Evolutionary conservation across 1,139 yeast genomes (phyloP), one percentile per base, ranked within the genome.

Genomic region (Pichia sp.): DNA sequence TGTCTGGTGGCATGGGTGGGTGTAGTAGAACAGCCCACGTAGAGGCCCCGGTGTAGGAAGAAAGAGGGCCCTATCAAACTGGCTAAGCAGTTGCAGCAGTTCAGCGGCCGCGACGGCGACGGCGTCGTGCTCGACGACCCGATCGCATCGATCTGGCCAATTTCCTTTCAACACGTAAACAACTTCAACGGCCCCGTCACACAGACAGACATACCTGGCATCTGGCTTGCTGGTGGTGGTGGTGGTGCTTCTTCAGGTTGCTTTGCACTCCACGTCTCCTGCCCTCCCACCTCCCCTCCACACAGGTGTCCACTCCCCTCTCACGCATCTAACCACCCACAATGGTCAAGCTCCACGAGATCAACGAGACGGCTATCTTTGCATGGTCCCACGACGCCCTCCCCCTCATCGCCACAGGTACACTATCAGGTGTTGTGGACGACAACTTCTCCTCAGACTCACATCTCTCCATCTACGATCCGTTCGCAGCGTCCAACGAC

Each of bases 341-440:
- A 17, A 86, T 86, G 95, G 94, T 89, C 58, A 89, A 88, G 69
- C 76, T 93, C 59, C 80, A 81, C 67, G 96, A 90, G 67, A 83
- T 89, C 61, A 76, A 81, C 55, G 78, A 91, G 58, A 88, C 97
- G 17, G 90, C 97, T 42, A 84, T 96, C 33, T 89, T 93, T 69
- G 96, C 98, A 44, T 93, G 98, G 98, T 88, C 96, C 48, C 80
- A 76, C 60, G 88, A 83, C 58, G 69, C 77, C 45, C 72, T 83
- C 51, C 96, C 96, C 22, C 68, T 81, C 50, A 68, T 91, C 58
- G 97, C 89, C 24, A 81, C 96, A 1, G 99, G 96, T 37, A 85
- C 97, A 0, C 88, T 88, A 19, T 93, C 98, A 0, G 98, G 98
- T 15, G 95, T 97, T 15, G 85, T 93, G 58, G 97, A 89, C 62